Evolutionary conservation across 768 basidiomycete genomes (phyloP).

Genomic region (Trametes sanguinea): DNA sequence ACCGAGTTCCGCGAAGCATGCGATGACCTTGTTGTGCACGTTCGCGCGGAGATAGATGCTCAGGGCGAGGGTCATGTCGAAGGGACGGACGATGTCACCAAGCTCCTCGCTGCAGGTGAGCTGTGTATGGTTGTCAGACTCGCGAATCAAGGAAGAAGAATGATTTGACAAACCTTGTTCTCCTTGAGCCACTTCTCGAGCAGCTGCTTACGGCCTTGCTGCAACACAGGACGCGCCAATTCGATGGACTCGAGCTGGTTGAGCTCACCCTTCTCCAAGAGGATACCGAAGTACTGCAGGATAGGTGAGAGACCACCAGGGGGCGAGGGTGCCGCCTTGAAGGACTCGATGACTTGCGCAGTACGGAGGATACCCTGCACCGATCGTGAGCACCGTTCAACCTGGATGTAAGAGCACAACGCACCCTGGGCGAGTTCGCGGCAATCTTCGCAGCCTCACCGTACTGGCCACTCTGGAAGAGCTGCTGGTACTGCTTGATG

Average conservation of each 20-base stretch:
- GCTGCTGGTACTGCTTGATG: conserved; percentile 87
- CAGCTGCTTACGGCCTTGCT: conserved; percentile 94
- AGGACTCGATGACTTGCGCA: conserved; percentile 92
- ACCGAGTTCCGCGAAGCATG: conserved; percentile 98
- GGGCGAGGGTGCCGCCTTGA: conserved; percentile 92
- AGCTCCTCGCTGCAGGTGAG: conserved; percentile 98
- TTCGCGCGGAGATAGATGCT: conserved; percentile 98
- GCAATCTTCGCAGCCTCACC: conserved; percentile 97
- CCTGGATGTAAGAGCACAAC: neutral
- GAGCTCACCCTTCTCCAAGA: conserved; percentile 97
- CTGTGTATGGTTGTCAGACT: conserved; percentile 41
- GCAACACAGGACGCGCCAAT: conserved; percentile 91
- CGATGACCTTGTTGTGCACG: conserved; percentile 97
- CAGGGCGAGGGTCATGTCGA: conserved; percentile 96
- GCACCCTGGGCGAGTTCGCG: conserved; percentile 90
- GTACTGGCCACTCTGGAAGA: conserved; percentile 87
- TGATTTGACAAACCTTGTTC: conserved; percentile 72
- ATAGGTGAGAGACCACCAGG: conserved; percentile 93
- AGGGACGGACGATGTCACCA: conserved; percentile 90
- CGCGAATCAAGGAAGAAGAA: neutral
- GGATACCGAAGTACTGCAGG: conserved; percentile 96
- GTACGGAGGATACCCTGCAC: conserved; percentile 90
- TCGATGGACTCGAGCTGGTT: conserved; percentile 96
- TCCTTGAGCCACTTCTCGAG: conserved; percentile 99
- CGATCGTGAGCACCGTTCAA: neutral